Evolutionary conservation across 2,329 filamentous ascomycete species (phyloP).

Genomic region (Venturia carpophila): DNA sequence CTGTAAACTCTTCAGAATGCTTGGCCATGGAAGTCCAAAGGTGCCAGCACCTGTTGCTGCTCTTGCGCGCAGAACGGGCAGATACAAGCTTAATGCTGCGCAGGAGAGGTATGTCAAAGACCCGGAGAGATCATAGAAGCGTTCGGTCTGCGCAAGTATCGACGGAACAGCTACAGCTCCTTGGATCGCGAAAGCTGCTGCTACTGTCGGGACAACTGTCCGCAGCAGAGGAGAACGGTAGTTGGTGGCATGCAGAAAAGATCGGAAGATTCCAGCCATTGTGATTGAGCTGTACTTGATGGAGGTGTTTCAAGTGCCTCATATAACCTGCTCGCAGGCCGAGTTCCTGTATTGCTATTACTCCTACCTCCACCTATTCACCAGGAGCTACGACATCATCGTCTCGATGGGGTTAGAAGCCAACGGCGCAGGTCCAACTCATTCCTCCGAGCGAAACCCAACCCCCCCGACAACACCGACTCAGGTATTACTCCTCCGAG

Average conservation of each 20-base stretch:
- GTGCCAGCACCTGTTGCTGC: constrained; percentile 39
- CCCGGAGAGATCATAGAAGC: constrained; percentile 61
- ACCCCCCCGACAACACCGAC: background rate
- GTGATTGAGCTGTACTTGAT: background rate
- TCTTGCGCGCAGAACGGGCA: constrained; percentile 51
- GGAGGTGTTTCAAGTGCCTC: background rate
- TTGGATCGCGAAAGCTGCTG: constrained; percentile 57
- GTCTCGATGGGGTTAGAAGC: background rate
- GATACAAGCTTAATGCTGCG: constrained; percentile 52
- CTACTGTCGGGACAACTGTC: constrained; percentile 54
- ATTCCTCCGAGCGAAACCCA: constrained; percentile 1
- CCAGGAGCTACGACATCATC: constrained; percentile 3
- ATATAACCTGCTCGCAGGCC: background rate
- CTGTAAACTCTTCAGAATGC: constrained; percentile 11
- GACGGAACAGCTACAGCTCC: constrained; percentile 55
- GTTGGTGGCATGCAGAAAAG: constrained; percentile 17
- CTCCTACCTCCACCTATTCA: too few species aligned
- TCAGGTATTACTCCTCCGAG: background rate
- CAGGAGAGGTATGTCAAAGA: constrained; percentile 59
- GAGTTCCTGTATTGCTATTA: too few species aligned
- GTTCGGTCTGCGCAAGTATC: constrained; percentile 52
- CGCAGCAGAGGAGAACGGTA: constrained; percentile 47
- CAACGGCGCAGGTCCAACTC: background rate
- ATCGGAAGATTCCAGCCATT: constrained; percentile 15
- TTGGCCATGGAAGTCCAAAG: constrained; percentile 24